Conservation (phyloP, 371 early-diverging fungal species). For the Syncephalis plumigaleata region DNA sequence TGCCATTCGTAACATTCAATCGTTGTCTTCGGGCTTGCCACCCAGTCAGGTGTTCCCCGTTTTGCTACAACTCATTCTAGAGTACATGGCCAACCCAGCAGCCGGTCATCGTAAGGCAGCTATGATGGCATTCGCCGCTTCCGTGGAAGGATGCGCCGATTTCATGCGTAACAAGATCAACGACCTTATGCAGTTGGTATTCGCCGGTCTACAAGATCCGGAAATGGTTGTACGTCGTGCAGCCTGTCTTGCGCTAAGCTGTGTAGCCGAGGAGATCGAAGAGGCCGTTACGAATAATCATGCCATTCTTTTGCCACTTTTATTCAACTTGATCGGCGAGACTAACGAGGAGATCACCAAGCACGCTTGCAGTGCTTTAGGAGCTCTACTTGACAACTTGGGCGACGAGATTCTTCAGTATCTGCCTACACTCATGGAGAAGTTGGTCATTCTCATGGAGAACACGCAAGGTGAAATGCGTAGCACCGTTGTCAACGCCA, state of each 20-base stretch:
- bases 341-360: slow-evolving; percentile 46
- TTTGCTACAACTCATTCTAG: slow-evolving; percentile 44
- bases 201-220: slow-evolving; percentile 60
- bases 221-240: slow-evolving; percentile 63
- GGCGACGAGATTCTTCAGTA: slow-evolving; percentile 65
- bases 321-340: slow-evolving; percentile 67
- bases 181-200: slow-evolving; percentile 54
- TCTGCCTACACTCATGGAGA: slow-evolving; percentile 62
- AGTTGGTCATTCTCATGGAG: slow-evolving; percentile 48
- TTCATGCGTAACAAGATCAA: slow-evolving; percentile 50
- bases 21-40: slow-evolving; percentile 64
- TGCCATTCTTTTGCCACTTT: slow-evolving; percentile 56
- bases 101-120: slow-evolving; percentile 65
- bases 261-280: slow-evolving; percentile 65
- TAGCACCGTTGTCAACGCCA: slow-evolving; percentile 58
- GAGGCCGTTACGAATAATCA: slow-evolving; percentile 65
- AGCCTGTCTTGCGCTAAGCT: slow-evolving; percentile 72
- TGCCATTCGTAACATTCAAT: slow-evolving; percentile 49
- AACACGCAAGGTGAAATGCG: slow-evolving; percentile 40
- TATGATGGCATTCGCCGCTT: slow-evolving; percentile 72
- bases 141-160: slow-evolving; percentile 74
- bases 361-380: slow-evolving; percentile 69
- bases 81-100: slow-evolving; percentile 55
- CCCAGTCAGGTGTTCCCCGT: slow-evolving; percentile 76
- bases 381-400: slow-evolving; percentile 57